Conservation (phyloP, 768 basidiomycete species). For the Pisolithus orientalis region DNA sequence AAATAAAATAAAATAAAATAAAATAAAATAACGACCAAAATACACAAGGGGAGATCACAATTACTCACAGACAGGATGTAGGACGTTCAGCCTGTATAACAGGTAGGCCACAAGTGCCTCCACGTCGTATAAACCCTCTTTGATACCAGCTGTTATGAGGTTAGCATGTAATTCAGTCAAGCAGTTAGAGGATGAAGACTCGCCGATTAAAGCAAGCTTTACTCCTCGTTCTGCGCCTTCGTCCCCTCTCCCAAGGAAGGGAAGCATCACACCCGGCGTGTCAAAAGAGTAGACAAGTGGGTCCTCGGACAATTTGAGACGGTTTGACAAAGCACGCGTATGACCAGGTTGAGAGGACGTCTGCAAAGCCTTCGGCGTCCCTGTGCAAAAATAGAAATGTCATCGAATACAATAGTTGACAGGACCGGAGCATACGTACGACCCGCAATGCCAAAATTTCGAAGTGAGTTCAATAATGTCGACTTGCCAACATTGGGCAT, state of each 20-base stretch:
- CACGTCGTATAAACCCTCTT: slow-evolving; percentile 83
- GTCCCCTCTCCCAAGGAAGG: slow-evolving; percentile 82
- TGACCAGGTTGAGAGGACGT: slow-evolving; percentile 88
- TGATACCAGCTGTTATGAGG: slow-evolving; percentile 71
- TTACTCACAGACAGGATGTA: slow-evolving; percentile 63
- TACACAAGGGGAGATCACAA: slow-evolving; percentile 1
- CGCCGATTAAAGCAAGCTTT: slow-evolving; percentile 90
- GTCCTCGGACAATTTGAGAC: slow-evolving; percentile 74
- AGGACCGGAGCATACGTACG: slow-evolving; percentile 46
- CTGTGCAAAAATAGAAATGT: slow-evolving; percentile 27
- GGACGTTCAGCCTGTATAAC: slow-evolving; percentile 74
- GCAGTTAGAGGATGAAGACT: slow-evolving; percentile 27
- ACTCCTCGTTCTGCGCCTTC: slow-evolving; percentile 87
- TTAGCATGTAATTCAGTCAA: background rate
- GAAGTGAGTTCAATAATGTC: slow-evolving; percentile 83
- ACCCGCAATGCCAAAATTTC: slow-evolving; percentile 81
- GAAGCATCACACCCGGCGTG: slow-evolving; percentile 95
- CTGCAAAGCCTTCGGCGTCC: slow-evolving; percentile 81
- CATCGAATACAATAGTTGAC: slow-evolving; percentile 1
- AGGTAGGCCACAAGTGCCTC: slow-evolving; percentile 84
- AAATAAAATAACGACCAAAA: background rate
- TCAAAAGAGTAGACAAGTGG: slow-evolving; percentile 92
- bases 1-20: background rate
- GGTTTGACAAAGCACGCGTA: slow-evolving; percentile 83
- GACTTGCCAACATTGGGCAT: slow-evolving; percentile 99